These are phyloP conservation scores for Microbotryum silenes-acaulis DNA, from an alignment of 1,284 basidiomycete genomes.

Conservation along the genomic window DNA sequence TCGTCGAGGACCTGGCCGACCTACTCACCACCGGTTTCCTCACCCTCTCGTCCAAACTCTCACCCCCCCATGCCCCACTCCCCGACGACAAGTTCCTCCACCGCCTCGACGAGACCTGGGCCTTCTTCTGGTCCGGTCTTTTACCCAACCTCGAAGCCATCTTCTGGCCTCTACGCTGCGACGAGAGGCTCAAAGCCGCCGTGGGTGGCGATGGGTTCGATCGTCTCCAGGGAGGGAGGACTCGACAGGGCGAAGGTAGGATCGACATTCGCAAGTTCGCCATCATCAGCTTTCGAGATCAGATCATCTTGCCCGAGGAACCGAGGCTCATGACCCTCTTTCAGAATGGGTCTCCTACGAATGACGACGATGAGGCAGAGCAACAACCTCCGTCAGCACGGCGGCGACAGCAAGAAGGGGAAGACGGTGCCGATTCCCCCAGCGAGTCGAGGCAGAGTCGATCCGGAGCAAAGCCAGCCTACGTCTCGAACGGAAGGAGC, in stretches of 20 bases:
- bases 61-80: conserved; percentile 22
- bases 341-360: too few species aligned
- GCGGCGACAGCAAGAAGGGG: too few species aligned
- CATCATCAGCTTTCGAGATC: conserved; percentile 69
- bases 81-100: conserved; percentile 10
- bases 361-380: too few species aligned
- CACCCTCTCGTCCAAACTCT: conserved; percentile 78
- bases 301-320: conserved; percentile 32
- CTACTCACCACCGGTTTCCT: conserved; percentile 81
- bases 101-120: conserved; percentile 74
- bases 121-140: conserved; percentile 88
- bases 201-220: conserved; percentile 36
- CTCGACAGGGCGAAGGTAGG: conserved; percentile 33
- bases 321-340: neutral
- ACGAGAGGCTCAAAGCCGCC: conserved; percentile 31
- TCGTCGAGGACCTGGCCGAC: conserved; percentile 73
- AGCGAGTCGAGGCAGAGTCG: too few species aligned
- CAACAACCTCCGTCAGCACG: too few species aligned
- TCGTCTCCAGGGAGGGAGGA: conserved; percentile 2
- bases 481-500: too few species aligned
- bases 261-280: conserved; percentile 76
- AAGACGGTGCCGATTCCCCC: too few species aligned
- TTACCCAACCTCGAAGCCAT: conserved; percentile 72
- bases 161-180: conserved; percentile 45
- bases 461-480: too few species aligned